phyloP scores from a whole-genome alignment of 2,329 filamentous ascomycete species.

The Talaromyces sp. region DNA sequence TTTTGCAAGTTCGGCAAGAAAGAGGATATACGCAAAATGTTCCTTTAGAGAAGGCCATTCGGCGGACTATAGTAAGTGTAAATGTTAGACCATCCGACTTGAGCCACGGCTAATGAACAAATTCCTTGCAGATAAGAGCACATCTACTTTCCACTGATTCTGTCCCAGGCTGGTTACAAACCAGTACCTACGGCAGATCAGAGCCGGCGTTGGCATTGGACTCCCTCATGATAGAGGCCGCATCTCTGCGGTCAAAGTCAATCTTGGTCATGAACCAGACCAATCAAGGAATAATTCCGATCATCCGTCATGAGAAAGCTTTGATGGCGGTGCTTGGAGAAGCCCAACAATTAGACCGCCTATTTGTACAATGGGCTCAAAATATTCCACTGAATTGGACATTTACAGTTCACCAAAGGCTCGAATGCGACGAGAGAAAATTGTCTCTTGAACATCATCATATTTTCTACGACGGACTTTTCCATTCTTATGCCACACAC shows the following conservation, averaged over 20 bases:
- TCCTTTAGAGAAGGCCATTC: conserved; percentile 19
- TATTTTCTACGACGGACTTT: neutral
- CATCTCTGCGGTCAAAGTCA: conserved; percentile 15
- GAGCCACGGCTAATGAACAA: neutral
- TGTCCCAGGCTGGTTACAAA: conserved; percentile 6
- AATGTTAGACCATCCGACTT: neutral
- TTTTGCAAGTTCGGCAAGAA: conserved; percentile 22
- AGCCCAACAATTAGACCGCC: neutral
- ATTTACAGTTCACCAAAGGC: neutral
- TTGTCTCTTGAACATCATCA: neutral
- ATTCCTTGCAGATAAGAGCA: conserved; percentile 5
- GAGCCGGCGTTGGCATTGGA: conserved; percentile 8
- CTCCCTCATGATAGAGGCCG: conserved; percentile 1
- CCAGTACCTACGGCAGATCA: neutral
- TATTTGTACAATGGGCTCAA: neutral
- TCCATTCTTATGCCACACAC: conserved; percentile 4
- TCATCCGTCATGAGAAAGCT: neutral
- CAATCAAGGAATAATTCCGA: neutral
- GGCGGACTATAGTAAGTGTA: conserved; percentile 21
- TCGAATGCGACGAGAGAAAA: neutral
- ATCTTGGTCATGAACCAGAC: neutral
- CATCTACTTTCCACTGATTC: neutral
- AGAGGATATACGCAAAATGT: conserved; percentile 14
- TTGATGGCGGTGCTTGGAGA: neutral
- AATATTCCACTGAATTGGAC: neutral